phyloP scores from a whole-genome alignment of 1,284 basidiomycete genomes.

The Cryptococcus sp. region DNA sequence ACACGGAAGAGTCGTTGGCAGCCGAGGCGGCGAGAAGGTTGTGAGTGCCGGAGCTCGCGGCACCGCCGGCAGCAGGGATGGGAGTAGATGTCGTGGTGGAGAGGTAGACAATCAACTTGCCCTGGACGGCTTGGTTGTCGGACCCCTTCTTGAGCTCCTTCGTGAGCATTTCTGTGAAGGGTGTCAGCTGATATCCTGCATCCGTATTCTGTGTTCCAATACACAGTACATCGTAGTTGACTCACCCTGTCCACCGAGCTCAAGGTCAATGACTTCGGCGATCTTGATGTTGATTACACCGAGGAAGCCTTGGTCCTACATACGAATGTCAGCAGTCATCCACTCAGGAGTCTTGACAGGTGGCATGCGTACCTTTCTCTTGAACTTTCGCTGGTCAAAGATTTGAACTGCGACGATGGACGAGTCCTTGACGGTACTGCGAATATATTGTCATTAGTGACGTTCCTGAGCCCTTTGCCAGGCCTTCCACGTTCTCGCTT shows the following conservation, averaged over 20 bases:
- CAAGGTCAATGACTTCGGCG: slow-evolving; percentile 82
- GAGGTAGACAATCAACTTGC: slow-evolving; percentile 76
- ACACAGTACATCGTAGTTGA: slow-evolving; percentile 17
- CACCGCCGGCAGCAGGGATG: slow-evolving; percentile 52
- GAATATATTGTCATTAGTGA: slow-evolving; percentile 11
- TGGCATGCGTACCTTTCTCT: slow-evolving; percentile 58
- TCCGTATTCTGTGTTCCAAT: too few species aligned
- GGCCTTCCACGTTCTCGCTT: not conserved
- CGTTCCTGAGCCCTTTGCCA: not conserved
- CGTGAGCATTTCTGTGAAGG: slow-evolving; percentile 66
- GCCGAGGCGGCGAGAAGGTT: slow-evolving; percentile 11
- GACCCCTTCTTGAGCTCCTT: slow-evolving; percentile 80
- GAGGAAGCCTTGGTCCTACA: slow-evolving; percentile 75
- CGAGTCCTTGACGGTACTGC: slow-evolving; percentile 79
- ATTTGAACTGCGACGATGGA: slow-evolving; percentile 91
- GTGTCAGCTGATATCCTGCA: not conserved
- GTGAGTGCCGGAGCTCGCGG: slow-evolving; percentile 14
- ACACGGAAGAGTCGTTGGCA: slow-evolving; percentile 27
- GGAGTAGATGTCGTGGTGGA: slow-evolving; percentile 75
- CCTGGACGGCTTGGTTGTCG: slow-evolving; percentile 80
- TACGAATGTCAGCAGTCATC: not conserved
- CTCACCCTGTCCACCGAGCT: slow-evolving; percentile 82
- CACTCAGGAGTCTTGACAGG: not conserved
- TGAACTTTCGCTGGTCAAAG: slow-evolving; percentile 96
- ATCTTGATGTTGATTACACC: slow-evolving; percentile 91